Evolutionary conservation across 306 rosid genomes (phyloP).

Genomic region (Dryas alaskensis): DNA sequence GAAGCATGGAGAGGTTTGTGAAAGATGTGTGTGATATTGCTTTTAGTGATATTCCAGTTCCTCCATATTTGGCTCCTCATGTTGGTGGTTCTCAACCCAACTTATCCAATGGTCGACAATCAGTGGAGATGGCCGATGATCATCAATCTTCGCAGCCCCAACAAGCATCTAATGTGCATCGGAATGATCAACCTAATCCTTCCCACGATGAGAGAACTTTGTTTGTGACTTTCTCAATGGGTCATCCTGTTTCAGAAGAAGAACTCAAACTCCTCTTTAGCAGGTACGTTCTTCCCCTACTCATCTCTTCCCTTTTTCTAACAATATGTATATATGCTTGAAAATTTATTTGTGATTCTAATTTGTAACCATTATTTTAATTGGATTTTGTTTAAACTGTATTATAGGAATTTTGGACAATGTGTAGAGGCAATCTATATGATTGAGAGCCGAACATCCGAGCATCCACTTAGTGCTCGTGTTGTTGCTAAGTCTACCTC

Average conservation of each 20-base stretch:
- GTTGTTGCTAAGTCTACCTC: not conserved
- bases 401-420: not conserved
- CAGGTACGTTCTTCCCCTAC: not conserved
- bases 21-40: conserved; percentile 7
- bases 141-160: not conserved
- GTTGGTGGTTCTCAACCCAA: not conserved
- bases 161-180: not conserved
- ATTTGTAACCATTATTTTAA: not conserved
- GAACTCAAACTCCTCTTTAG: conserved; percentile 10
- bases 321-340: too few relatives aligned
- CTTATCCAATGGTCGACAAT: not conserved
- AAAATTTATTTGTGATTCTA: not conserved
- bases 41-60: not conserved
- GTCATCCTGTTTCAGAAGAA: not conserved
- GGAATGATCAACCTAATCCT: not conserved
- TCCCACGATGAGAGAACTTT: not conserved
- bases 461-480: not conserved
- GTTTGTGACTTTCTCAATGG: conserved; percentile 13
- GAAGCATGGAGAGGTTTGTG: not conserved
- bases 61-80: not conserved
- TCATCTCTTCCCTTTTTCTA: too few relatives aligned
- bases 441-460: not conserved
- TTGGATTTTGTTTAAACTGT: not conserved
- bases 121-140: too few relatives aligned
- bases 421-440: not conserved